These are phyloP conservation scores for Dactylellina parvicollis DNA, from an alignment of 2,329 filamentous ascomycete species.

Conservation along the genomic window DNA sequence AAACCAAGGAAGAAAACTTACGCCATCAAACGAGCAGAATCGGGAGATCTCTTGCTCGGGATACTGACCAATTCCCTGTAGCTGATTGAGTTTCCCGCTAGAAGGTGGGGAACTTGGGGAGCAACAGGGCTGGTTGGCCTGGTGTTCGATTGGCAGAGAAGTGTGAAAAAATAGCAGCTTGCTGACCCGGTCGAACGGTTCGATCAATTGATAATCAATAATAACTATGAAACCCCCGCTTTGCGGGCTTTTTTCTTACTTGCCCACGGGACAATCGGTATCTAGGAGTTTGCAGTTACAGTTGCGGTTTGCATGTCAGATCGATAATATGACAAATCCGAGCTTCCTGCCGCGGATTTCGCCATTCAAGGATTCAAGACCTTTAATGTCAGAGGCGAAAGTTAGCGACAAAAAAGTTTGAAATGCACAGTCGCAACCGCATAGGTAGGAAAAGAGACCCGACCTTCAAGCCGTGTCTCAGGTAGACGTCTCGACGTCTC, in stretches of 20 bases:
- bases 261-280: slow-evolving; percentile 22
- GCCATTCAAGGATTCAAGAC: slow-evolving; percentile 15
- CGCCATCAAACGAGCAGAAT: slow-evolving; percentile 41
- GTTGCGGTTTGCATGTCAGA: no score
- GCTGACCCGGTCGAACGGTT: slow-evolving; percentile 39
- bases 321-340: slow-evolving; percentile 34
- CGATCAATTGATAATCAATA: slow-evolving; percentile 46
- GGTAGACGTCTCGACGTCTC: slow-evolving; percentile 19
- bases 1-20: slow-evolving; percentile 53
- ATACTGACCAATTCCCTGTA: slow-evolving; percentile 40
- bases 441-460: not conserved
- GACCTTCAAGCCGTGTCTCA: slow-evolving; percentile 43
- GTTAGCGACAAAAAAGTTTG: slow-evolving; percentile 1
- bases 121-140: slow-evolving; percentile 27
- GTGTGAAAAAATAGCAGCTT: not conserved
- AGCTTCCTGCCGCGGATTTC: slow-evolving; percentile 12
- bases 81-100: slow-evolving; percentile 23
- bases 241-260: slow-evolving; percentile 49
- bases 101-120: slow-evolving; percentile 21
- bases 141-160: slow-evolving; percentile 18
- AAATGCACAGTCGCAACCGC: not conserved
- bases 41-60: slow-evolving; percentile 24
- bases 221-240: slow-evolving; percentile 45
- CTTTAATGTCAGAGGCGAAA: slow-evolving; percentile 17
- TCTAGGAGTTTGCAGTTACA: slow-evolving; percentile 3